Base-by-base conservation (phyloP, 257 asterid species). In the Striga asiatica region DNA sequence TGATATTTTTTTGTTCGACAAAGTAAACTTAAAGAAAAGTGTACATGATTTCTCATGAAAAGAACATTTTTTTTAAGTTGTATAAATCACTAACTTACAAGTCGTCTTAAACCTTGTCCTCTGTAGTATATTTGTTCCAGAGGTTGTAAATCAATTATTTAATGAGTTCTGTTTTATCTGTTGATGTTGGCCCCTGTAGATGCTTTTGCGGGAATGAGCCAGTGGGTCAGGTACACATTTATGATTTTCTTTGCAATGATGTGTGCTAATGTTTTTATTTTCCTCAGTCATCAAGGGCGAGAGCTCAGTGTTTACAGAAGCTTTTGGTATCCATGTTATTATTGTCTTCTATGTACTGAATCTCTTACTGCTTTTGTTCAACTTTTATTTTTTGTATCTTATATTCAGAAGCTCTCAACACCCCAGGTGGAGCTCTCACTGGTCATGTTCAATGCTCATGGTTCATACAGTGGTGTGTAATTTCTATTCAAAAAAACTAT, bases 391-490 rank as follows among this genome's bases (percentile, higher is more conserved):
- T 38, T 37, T 27, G 45, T 35, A 6, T 48, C 16, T 49, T n/a
- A 31, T 74, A 50, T 69, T 51, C 81, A 84, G 97, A 84, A 82
- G 72, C 76, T 69, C 57, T 65, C 85, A 22, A 56, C 77, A 61
- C 23, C 77, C 32, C 72, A 58, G 54, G 75, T 65, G 50, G 85
- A 71, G 71, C 64, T 88, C 29, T 68, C 84, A 22, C 69, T 88
- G 71, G 84, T 87, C 58, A 68, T 74, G 84, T 87, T 83, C 76
- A 67, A 79, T 57, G 65, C 76, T 31, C 93, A 76, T 60, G 94
- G 87, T 54, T 64, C 81, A 58, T 74, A 74, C 50, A 74, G 86
- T 71, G 78, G 96, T 87, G 64, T 21, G 94, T 75, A 34, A 14
- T 61, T 47, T 52, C 13, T 55, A 47, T 7, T 11, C n/a, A n/a